A percentile compares a stretch with the other conserved stretches of the same genome.
Evolutionary conservation across 257 asterid genomes (phyloP).

Genomic region (Parsonsia alboflavescens): DNA sequence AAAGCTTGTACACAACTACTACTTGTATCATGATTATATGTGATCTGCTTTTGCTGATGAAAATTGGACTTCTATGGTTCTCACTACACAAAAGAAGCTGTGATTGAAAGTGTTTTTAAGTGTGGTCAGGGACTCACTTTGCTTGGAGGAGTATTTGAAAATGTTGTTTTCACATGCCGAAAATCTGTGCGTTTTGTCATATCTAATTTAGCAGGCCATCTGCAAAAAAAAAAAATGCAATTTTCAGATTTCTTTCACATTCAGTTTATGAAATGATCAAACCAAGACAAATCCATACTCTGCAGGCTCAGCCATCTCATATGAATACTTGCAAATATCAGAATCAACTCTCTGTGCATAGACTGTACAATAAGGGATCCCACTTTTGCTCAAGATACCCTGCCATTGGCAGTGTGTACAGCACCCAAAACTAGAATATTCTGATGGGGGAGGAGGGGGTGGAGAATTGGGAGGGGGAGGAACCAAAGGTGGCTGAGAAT

Average conservation of each 20-base stretch:
- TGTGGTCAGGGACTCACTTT: conserved; percentile 49
- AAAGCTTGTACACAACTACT: not conserved
- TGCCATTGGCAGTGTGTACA: conserved; percentile 55
- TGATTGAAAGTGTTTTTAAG: not conserved
- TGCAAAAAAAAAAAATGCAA: conserved; percentile 43
- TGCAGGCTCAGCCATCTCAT: conserved; percentile 64
- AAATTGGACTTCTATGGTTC: not conserved
- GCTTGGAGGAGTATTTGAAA: conserved; percentile 63
- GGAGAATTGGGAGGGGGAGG: conserved; percentile 70
- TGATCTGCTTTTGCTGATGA: not conserved
- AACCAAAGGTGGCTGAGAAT: conserved; percentile 50
- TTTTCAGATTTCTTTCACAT: conserved; percentile 9
- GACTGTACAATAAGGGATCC: conserved; percentile 69
- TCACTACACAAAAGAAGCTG: conserved; percentile 1
- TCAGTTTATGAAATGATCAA: conserved; percentile 20
- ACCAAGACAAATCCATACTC: conserved; percentile 46
- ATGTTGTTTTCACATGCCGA: conserved; percentile 70
- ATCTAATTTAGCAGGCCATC: conserved; percentile 91
- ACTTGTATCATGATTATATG: not conserved
- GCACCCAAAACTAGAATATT: conserved; percentile 36
- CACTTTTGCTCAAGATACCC: conserved; percentile 87
- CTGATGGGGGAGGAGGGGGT: conserved; percentile 54
- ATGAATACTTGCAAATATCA: conserved; percentile 70
- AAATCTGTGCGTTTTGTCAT: conserved; percentile 91
- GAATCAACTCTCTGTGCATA: conserved; percentile 79